phyloP scores from a whole-genome alignment of 768 basidiomycete genomes.

The Boletus rubescentipes region DNA sequence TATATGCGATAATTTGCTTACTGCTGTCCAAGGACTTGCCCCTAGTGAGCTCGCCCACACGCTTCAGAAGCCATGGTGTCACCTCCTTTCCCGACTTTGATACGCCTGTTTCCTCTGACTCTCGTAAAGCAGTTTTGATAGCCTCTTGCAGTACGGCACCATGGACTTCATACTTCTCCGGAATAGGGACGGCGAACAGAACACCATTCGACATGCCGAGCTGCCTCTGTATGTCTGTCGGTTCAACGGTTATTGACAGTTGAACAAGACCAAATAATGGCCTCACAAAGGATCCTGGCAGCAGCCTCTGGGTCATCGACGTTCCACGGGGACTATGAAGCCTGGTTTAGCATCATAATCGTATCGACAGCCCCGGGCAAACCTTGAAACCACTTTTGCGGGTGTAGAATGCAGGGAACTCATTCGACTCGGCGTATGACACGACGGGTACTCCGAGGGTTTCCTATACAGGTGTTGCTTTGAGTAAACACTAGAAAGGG shows the following conservation, averaged over 20 bases:
- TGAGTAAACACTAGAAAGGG: neutral
- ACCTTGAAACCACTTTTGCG: conserved; percentile 78
- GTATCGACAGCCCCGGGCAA: neutral
- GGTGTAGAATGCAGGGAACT: conserved; percentile 95
- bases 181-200: conserved; percentile 89
- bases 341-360: neutral
- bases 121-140: conserved; percentile 80
- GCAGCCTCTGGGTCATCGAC: conserved; percentile 61
- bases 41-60: conserved; percentile 77
- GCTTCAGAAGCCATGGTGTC: conserved; percentile 90
- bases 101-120: conserved; percentile 80
- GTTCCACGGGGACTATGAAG: conserved; percentile 73
- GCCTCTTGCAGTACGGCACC: conserved; percentile 71
- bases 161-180: conserved; percentile 63
- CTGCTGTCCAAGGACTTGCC: conserved; percentile 74
- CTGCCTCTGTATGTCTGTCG: conserved; percentile 63
- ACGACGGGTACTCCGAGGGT: conserved; percentile 92
- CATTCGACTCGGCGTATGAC: conserved; percentile 67
- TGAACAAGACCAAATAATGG: neutral
- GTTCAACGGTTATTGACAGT: neutral
- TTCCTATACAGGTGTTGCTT: conserved; percentile 56
- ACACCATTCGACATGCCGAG: conserved; percentile 75
- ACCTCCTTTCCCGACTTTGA: conserved; percentile 83
- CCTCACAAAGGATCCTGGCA: conserved; percentile 73
- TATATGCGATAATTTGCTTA: conserved; percentile 34